phyloP scores from a whole-genome alignment of 192 early-diverging fungal species.

The Coemansia sp. region DNA sequence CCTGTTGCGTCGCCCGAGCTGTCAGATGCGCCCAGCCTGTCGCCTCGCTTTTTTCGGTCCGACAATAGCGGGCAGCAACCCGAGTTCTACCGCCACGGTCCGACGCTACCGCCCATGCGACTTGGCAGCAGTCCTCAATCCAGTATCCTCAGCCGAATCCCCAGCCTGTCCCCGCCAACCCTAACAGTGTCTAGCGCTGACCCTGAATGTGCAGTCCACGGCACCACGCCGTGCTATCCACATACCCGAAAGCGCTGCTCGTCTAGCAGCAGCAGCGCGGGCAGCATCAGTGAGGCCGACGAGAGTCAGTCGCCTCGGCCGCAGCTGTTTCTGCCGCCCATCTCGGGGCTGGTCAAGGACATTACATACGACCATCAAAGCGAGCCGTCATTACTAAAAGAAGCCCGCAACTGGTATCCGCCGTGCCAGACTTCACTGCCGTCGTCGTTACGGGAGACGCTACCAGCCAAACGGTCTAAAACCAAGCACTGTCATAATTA shows the following conservation, averaged over 20 bases:
- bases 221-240: not conserved
- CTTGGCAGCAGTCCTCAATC: constrained; percentile 31
- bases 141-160: constrained; percentile 12
- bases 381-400: not conserved
- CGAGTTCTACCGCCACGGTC: not conserved
- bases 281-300: constrained; percentile 1
- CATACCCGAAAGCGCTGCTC: constrained; percentile 15
- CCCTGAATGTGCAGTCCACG: not conserved
- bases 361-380: constrained; percentile 3
- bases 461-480: constrained; percentile 27
- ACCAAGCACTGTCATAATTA: not conserved
- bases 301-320: constrained; percentile 6
- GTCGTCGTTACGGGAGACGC: constrained; percentile 44
- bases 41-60: not conserved
- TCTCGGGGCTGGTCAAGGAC: constrained; percentile 25
- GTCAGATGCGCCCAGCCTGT: not conserved
- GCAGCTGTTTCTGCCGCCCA: constrained; percentile 29
- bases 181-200: not conserved
- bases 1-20: not conserved
- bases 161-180: constrained; percentile 43
- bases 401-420: not conserved
- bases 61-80: not conserved
- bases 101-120: constrained; percentile 40
- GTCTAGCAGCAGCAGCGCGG: constrained; percentile 17
- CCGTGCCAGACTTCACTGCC: constrained; percentile 2